Evolutionary conservation across 2,329 filamentous ascomycete species (phyloP).

Genomic region (Lachnellula occidentalis): DNA sequence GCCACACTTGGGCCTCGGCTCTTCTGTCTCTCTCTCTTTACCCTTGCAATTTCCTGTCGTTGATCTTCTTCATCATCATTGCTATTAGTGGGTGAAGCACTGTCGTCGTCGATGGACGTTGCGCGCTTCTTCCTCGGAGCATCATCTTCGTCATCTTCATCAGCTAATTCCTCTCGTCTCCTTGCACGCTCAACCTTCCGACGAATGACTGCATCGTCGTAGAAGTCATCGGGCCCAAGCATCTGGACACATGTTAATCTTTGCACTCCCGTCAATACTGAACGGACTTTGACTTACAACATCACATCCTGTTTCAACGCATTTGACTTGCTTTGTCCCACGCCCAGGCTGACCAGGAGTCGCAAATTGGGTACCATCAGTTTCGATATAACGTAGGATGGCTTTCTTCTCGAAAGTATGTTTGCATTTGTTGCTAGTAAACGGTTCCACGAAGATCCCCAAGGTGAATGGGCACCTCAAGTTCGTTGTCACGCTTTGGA

Average conservation of each 20-base stretch:
- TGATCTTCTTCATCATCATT: constrained; percentile 12
- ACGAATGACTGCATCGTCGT: constrained; percentile 49
- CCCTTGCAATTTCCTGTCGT: constrained; percentile 4
- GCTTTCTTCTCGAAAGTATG: constrained; percentile 66
- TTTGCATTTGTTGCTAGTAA: constrained; percentile 60
- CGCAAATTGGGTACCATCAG: constrained; percentile 7
- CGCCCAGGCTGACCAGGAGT: neutral
- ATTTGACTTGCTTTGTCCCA: constrained; percentile 39
- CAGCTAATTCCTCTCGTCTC: constrained; percentile 39
- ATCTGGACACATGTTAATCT: constrained; percentile 33
- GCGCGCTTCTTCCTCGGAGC: constrained; percentile 19
- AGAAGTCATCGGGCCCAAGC: constrained; percentile 48
- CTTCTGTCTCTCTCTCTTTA: constrained; percentile 16
- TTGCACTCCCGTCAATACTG: neutral
- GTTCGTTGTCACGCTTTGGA: constrained; percentile 58
- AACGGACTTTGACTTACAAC: constrained; percentile 37
- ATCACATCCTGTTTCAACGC: constrained; percentile 61
- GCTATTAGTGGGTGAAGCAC: constrained; percentile 15
- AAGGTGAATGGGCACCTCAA: constrained; percentile 67
- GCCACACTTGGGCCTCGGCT: constrained; percentile 13
- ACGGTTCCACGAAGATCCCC: constrained; percentile 58
- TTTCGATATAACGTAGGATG: constrained; percentile 45
- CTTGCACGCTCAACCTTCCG: constrained; percentile 53
- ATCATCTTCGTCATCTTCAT: constrained; percentile 35
- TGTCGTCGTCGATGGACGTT: constrained; percentile 3